Evolutionary conservation across 352 stramenopile species (phyloP).

Genomic region (Pythium aristosporum): DNA sequence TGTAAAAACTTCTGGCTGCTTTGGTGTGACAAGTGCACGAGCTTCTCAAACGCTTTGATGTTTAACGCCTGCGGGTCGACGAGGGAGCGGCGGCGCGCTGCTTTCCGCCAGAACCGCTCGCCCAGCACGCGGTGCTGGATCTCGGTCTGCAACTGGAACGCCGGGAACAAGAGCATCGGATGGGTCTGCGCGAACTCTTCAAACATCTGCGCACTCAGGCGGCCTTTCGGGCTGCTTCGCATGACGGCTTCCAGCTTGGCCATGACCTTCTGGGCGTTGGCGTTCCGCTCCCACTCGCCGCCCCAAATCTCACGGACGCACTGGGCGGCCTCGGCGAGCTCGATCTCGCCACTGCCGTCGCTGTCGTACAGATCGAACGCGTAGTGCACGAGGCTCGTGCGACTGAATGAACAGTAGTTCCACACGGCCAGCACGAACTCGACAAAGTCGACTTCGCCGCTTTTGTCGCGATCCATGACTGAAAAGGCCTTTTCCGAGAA

Average conservation of each 20-base stretch:
- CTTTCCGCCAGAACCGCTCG: slow-evolving; percentile 55
- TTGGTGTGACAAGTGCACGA: slow-evolving; percentile 30
- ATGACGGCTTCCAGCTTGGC: slow-evolving; percentile 54
- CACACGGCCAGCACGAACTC: slow-evolving; percentile 76
- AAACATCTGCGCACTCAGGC: slow-evolving; percentile 44
- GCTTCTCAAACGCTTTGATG: slow-evolving; percentile 38
- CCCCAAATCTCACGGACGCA: slow-evolving; percentile 67
- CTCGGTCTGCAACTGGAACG: slow-evolving; percentile 65
- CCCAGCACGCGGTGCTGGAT: slow-evolving; percentile 59
- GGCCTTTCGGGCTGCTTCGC: slow-evolving; percentile 31
- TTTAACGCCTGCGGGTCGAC: slow-evolving; percentile 37
- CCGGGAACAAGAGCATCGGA: slow-evolving; percentile 67
- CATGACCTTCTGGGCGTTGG: slow-evolving; percentile 56
- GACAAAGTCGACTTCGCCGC: slow-evolving; percentile 67
- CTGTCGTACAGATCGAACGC: slow-evolving; percentile 76
- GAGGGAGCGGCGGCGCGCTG: slow-evolving; percentile 39
- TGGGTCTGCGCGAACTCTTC: slow-evolving; percentile 56
- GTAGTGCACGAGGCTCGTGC: slow-evolving; percentile 58
- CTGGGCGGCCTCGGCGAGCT: slow-evolving; percentile 43
- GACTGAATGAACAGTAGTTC: slow-evolving; percentile 80
- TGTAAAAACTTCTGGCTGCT: slow-evolving; percentile 23
- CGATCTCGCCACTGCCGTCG: slow-evolving; percentile 69
- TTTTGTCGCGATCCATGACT: slow-evolving; percentile 70
- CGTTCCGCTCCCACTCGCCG: slow-evolving; percentile 46
- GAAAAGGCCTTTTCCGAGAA: slow-evolving; percentile 75